Evolutionary conservation across 192 early-diverging fungal species (phyloP).

Genomic region (Coemansia asiatica): DNA sequence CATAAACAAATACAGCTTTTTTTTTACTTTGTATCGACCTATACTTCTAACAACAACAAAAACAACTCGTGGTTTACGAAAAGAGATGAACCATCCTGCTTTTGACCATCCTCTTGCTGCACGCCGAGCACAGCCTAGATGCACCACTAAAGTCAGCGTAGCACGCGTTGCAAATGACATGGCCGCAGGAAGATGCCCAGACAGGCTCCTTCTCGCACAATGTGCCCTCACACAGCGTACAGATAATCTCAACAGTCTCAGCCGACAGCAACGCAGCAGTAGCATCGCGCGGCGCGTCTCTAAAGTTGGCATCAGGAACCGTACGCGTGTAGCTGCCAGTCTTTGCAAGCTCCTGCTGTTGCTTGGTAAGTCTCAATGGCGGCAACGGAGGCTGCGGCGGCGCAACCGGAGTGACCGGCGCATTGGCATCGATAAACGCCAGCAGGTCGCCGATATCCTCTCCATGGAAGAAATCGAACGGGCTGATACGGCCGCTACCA

Average conservation of each 20-base stretch:
- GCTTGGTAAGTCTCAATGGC: constrained; percentile 35
- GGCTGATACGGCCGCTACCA: constrained; percentile 10
- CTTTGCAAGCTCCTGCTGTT: constrained; percentile 32
- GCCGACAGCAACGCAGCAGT: background rate
- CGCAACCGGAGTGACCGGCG: constrained; percentile 13
- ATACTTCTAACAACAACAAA: no score
- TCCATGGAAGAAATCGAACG: constrained; percentile 43
- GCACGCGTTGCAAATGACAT: constrained; percentile 45
- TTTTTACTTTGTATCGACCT: background rate
- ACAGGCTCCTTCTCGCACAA: constrained; percentile 36
- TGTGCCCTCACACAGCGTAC: constrained; percentile 23
- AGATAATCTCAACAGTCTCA: constrained; percentile 36
- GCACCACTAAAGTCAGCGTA: constrained; percentile 24
- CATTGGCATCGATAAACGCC: constrained; percentile 43
- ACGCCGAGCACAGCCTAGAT: constrained; percentile 31
- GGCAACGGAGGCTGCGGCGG: constrained; percentile 27
- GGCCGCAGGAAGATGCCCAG: constrained; percentile 52
- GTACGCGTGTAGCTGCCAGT: constrained; percentile 27
- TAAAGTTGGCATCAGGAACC: constrained; percentile 41
- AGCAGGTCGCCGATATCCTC: constrained; percentile 44
- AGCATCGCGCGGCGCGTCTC: constrained; percentile 16
- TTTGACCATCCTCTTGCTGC: constrained; percentile 35
- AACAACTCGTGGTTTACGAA: no score
- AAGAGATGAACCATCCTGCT: constrained; percentile 42
- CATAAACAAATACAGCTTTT: constrained; percentile 9